These are phyloP conservation scores for Elongisporangium senticosum DNA, from an alignment of 352 stramenopile species.

Conservation along the genomic window DNA sequence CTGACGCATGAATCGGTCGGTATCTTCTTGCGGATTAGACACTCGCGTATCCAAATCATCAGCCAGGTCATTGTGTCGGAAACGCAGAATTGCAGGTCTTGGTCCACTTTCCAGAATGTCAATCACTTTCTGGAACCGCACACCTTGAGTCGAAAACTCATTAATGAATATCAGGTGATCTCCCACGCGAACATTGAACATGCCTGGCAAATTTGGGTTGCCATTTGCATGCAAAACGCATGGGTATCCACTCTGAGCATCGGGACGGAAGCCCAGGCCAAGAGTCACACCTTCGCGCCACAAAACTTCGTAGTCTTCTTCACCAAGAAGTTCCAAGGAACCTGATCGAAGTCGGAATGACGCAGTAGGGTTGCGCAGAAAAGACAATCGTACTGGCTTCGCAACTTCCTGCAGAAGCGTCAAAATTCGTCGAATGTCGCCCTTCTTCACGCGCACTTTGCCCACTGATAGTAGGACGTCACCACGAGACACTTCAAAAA, in stretches of 20 bases:
- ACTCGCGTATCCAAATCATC: slow-evolving; percentile 45
- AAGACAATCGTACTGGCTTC: slow-evolving; percentile 74
- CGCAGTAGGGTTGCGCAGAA: slow-evolving; percentile 66
- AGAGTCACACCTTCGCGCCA: slow-evolving; percentile 84
- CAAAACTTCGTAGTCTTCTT: slow-evolving; percentile 85
- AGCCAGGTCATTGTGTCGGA: slow-evolving; percentile 72
- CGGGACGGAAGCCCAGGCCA: slow-evolving; percentile 72
- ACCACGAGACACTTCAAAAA: slow-evolving; percentile 77
- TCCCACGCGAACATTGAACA: slow-evolving; percentile 82
- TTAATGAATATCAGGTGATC: slow-evolving; percentile 85
- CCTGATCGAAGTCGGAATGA: slow-evolving; percentile 63
- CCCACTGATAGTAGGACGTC: slow-evolving; percentile 76
- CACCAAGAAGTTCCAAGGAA: slow-evolving; percentile 65
- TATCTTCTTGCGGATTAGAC: slow-evolving; percentile 71
- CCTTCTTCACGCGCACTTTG: slow-evolving; percentile 72
- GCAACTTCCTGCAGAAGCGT: slow-evolving; percentile 74
- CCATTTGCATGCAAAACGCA: slow-evolving; percentile 75
- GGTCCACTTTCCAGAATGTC: slow-evolving; percentile 80
- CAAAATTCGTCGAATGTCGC: slow-evolving; percentile 74
- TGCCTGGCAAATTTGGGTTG: slow-evolving; percentile 69
- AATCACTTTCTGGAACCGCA: slow-evolving; percentile 84
- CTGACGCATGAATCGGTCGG: slow-evolving; percentile 43
- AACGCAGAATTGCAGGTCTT: slow-evolving; percentile 68
- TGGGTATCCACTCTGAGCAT: slow-evolving; percentile 67
- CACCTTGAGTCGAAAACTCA: slow-evolving; percentile 74